phyloP scores from a whole-genome alignment of 2,329 filamentous ascomycete genomes.

The Stagonosporopsis rhizophila region DNA sequence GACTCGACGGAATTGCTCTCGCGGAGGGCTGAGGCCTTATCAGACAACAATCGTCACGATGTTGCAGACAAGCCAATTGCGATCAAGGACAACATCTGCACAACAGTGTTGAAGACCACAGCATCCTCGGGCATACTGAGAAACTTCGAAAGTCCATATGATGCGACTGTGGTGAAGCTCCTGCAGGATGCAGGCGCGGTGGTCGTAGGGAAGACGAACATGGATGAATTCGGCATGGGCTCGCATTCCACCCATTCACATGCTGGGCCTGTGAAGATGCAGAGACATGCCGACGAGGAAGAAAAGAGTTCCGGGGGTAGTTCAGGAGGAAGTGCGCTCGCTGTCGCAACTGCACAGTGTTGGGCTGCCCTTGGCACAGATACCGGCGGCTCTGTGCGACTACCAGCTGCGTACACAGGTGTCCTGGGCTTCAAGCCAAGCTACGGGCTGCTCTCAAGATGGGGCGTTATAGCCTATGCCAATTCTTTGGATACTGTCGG shows the following conservation, averaged over 20 bases:
- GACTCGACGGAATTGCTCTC: conserved; percentile 32
- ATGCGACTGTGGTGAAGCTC: conserved; percentile 79
- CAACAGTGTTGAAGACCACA: conserved; percentile 66
- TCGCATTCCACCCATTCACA: conserved; percentile 76
- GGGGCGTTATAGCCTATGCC: conserved; percentile 88
- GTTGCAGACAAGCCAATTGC: conserved; percentile 50
- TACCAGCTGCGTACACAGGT: conserved; percentile 87
- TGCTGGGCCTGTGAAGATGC: conserved; percentile 66
- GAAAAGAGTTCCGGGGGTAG: conserved; percentile 59
- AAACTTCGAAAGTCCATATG: conserved; percentile 75
- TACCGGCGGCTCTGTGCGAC: conserved; percentile 85
- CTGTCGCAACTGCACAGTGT: conserved; percentile 71
- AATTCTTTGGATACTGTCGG: conserved; percentile 94
- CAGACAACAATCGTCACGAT: conserved; percentile 5
- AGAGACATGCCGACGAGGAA: conserved; percentile 55
- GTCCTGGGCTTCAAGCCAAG: conserved; percentile 89
- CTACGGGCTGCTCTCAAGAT: conserved; percentile 85
- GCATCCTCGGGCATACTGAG: conserved; percentile 78
- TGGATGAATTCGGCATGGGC: conserved; percentile 97
- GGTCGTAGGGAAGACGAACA: conserved; percentile 82
- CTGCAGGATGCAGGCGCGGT: conserved; percentile 69
- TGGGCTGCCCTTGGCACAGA: conserved; percentile 85
- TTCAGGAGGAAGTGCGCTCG: conserved; percentile 91
- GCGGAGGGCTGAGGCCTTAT: conserved; percentile 27
- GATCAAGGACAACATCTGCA: conserved; percentile 62